phyloP scores from a whole-genome alignment of 2,329 filamentous ascomycete genomes.

The Tolypocladium tundrense region DNA sequence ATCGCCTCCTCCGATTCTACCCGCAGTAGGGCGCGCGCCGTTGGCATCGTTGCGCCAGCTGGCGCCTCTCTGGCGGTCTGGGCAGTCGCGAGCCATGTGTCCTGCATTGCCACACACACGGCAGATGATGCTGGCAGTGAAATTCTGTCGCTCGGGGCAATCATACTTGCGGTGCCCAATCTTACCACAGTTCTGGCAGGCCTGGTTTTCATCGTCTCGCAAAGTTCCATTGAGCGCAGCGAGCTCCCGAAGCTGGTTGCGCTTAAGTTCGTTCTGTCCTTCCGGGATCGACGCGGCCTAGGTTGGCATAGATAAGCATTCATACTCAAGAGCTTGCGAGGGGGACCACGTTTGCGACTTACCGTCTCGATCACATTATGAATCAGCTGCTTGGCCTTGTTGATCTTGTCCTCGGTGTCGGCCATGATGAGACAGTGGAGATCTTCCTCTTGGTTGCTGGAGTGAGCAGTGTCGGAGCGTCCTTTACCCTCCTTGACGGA shows the following conservation, averaged over 20 bases:
- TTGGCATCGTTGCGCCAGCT: slow-evolving; percentile 77
- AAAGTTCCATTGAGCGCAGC: slow-evolving; percentile 97
- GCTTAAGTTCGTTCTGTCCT: slow-evolving; percentile 97
- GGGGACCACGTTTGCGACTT: slow-evolving; percentile 27
- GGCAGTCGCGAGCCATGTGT: slow-evolving; percentile 97
- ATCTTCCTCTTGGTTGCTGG: slow-evolving; percentile 99
- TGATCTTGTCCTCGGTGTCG: slow-evolving; percentile 98
- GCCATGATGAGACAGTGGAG: slow-evolving; percentile 99
- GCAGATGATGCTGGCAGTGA: slow-evolving; percentile 98
- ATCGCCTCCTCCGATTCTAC: slow-evolving; percentile 66
- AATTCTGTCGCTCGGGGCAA: slow-evolving; percentile 95
- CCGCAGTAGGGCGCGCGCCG: slow-evolving; percentile 43
- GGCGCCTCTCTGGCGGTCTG: slow-evolving; percentile 80
- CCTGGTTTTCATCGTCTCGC: slow-evolving; percentile 97
- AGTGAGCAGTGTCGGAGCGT: slow-evolving; percentile 95
- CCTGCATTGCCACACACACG: slow-evolving; percentile 96
- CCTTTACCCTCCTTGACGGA: slow-evolving; percentile 99
- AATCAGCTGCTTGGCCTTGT: slow-evolving; percentile 96
- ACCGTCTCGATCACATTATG: slow-evolving; percentile 99
- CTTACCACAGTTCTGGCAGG: slow-evolving; percentile 98
- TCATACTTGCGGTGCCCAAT: slow-evolving; percentile 99
- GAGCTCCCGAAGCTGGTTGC: slow-evolving; percentile 95
- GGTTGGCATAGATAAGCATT: slow-evolving; percentile 11
- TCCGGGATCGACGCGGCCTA: slow-evolving; percentile 97
- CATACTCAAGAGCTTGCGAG: not conserved